These are phyloP conservation scores for Picocystis sp. DNA, from an alignment of 163 green algal genomes.

Conservation along the genomic window DNA sequence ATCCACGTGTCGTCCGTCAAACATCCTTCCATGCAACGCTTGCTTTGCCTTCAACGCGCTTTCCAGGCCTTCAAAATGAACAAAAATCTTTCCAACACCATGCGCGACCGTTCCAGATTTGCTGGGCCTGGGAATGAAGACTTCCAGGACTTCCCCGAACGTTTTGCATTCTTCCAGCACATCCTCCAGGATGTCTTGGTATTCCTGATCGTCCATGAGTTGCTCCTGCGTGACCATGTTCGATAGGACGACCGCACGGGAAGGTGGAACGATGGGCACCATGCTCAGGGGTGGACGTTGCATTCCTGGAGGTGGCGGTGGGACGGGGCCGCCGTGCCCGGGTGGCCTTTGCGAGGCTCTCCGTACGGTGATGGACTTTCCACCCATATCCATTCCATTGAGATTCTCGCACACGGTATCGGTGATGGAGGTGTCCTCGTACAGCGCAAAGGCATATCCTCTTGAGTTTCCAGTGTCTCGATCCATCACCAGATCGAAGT, in stretches of 20 bases:
- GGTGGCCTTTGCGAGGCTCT: constrained; percentile 22
- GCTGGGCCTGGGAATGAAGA: constrained; percentile 4
- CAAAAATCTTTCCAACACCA: constrained; percentile 55
- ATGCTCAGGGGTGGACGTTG: background rate
- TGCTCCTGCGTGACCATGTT: constrained; percentile 49
- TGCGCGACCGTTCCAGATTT: background rate
- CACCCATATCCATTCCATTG: constrained; percentile 90
- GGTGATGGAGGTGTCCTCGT: constrained; percentile 57
- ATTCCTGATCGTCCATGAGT: constrained; percentile 65
- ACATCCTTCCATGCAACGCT: constrained; percentile 77
- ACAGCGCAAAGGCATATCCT: constrained; percentile 94
- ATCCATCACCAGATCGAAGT: constrained; percentile 87
- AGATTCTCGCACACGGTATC: constrained; percentile 76
- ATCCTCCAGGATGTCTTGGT: constrained; percentile 85
- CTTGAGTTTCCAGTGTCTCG: constrained; percentile 80
- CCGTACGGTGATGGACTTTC: constrained; percentile 78
- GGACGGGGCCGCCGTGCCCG: background rate
- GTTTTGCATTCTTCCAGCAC: constrained; percentile 82
- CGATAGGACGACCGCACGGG: constrained; percentile 5
- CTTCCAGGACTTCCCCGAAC: constrained; percentile 35
- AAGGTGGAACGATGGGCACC: constrained; percentile 3
- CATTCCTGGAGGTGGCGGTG: background rate
- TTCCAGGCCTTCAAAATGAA: constrained; percentile 59
- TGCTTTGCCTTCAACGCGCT: constrained; percentile 46
- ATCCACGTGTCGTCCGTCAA: constrained; percentile 48